Evolutionary conservation across 345 rosid genomes (phyloP), one percentile per base, ranked within the genome.

Genomic region (Bruguiera gymnorhiza): DNA sequence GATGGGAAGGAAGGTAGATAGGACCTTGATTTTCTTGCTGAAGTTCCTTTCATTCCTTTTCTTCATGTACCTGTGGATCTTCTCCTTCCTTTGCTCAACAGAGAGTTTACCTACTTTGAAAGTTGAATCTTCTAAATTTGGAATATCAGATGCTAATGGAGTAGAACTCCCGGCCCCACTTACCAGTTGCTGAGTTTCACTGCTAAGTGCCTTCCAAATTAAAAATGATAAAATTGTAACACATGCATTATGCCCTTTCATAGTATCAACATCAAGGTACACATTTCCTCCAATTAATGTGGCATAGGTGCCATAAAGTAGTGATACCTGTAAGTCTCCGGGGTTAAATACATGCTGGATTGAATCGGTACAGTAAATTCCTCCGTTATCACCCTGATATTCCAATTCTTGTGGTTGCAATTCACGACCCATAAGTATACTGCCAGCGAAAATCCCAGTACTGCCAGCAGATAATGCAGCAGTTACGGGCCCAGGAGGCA

Each of bases 11-110:
- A 21, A 39, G 19, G 37, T 27, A 66, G 37, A 60, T 16, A 39
- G 21, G 46, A 90, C 99, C 97, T 95, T 95, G 62, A 95, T 95
- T 88, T 95, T 95, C 84, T 89, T 95, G 94, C 85, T 82, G 88
- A 95, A 95, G 66, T 95, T 95, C 57, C 99, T 90, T 73, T 95
- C 90, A 66, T 89, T 92, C 52, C 97, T 87, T 73, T 95, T 95
- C 94, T 90, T 95, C 93, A 92, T 73, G 76, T 92, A 95, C 81
- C 93, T 86, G 67, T 85, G 89, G 54, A 95, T 92, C 83, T 87
- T 95, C 86, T 95, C 97, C 82, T 86, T 92, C 74, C 96, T 88
- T 70, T 95, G 94, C 70, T 95, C 97, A 5, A 82, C 81, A 3
- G 98, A 86, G 58, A 95, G 86, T 73, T 90, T 95, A 4, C 88